Percentiles rank a stretch among this genome's conserved stretches.
phyloP scores from a whole-genome alignment of 176 grass and related monocot genomes.

The Oryza coarctata region DNA sequence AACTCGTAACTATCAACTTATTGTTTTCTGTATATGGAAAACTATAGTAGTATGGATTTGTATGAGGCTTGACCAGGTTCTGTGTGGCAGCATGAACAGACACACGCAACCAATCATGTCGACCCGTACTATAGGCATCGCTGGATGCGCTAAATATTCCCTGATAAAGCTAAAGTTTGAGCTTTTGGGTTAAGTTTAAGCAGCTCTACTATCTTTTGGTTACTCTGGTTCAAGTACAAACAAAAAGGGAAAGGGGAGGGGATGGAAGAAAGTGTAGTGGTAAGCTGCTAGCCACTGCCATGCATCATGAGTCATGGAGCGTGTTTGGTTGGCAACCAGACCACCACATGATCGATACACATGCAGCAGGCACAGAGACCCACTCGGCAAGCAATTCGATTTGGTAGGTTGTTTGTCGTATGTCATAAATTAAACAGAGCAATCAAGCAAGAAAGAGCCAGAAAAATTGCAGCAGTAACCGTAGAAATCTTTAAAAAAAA shows the following conservation, averaged over 20 bases:
- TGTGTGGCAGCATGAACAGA: conserved; percentile 4
- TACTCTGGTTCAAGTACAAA: conserved; percentile 33
- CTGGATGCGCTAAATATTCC: conserved; percentile 1
- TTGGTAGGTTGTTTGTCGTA: background rate
- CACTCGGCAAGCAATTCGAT: conserved; percentile 32
- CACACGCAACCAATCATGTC: background rate
- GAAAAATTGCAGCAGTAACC: background rate
- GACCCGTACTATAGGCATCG: background rate
- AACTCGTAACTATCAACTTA: too few species aligned
- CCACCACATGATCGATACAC: background rate
- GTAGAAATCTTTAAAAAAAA: background rate
- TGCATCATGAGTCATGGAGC: conserved; percentile 40
- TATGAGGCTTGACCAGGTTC: too few species aligned
- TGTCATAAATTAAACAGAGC: background rate
- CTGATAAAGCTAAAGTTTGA: conserved; percentile 16
- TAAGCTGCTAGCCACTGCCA: background rate
- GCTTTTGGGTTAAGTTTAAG: conserved; percentile 33
- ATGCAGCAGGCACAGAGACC: background rate
- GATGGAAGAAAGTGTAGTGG: background rate
- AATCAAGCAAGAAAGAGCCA: background rate
- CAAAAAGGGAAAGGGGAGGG: conserved; percentile 31
- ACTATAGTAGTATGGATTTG: too few species aligned
- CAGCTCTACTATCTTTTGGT: conserved; percentile 17
- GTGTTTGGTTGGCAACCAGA: conserved; percentile 14
- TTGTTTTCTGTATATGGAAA: too few species aligned